These are phyloP conservation scores for Aspergillus panamensis DNA, from an alignment of 495 filamentous ascomycete species.

Conservation along the genomic window DNA sequence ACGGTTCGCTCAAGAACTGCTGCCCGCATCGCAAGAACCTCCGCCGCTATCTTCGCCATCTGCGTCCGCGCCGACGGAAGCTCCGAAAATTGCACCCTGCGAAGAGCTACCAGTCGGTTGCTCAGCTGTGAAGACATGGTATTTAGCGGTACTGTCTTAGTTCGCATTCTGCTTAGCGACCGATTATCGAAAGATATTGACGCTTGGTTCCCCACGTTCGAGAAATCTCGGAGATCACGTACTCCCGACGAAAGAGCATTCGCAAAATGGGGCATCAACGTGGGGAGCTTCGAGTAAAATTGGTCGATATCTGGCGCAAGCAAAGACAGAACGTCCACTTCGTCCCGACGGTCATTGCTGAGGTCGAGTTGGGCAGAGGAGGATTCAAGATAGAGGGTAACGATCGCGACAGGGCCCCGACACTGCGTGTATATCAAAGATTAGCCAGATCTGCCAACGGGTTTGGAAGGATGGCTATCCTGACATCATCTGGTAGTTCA, in stretches of 20 bases:
- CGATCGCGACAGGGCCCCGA: conserved; percentile 37
- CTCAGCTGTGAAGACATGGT: conserved; percentile 28
- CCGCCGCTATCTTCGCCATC: conserved; percentile 39
- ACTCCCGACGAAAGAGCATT: conserved; percentile 25
- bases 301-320: conserved; percentile 36
- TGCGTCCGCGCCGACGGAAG: conserved; percentile 32
- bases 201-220: conserved; percentile 19
- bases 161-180: conserved; percentile 28
- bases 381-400: conserved; percentile 40
- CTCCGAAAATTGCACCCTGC: conserved; percentile 30
- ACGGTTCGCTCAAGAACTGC: conserved; percentile 40
- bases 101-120: conserved; percentile 28
- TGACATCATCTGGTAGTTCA: conserved; percentile 34
- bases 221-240: conserved; percentile 30
- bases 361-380: conserved; percentile 25
- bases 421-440: conserved; percentile 17
- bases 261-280: conserved; percentile 29
- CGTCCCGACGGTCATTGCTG: conserved; percentile 16
- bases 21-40: conserved; percentile 32
- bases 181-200: conserved; percentile 9
- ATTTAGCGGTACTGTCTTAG: conserved; percentile 23
- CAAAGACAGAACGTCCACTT: conserved; percentile 31
- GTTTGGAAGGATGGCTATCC: conserved; percentile 2
- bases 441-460: background rate
- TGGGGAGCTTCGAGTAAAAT: conserved; percentile 36